phyloP scores from a whole-genome alignment of 1,139 yeast genomes.

The Suhomyces kunorum region DNA sequence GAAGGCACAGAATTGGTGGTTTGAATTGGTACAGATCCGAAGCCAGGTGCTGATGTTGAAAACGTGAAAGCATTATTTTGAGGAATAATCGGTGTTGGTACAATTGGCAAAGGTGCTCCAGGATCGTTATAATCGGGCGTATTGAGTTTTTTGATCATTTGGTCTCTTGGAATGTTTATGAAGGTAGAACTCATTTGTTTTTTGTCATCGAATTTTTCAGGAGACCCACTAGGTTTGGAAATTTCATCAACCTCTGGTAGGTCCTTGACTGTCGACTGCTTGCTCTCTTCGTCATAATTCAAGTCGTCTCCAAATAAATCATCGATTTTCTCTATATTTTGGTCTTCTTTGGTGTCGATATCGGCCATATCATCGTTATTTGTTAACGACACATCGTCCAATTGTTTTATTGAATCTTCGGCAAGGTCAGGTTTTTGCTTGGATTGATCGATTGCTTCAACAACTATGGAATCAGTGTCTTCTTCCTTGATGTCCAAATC shows the following conservation, averaged over 20 bases:
- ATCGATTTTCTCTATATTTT: constrained; percentile 9
- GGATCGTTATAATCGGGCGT: constrained; percentile 71
- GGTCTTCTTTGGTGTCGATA: neutral
- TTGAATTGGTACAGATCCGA: constrained; percentile 1
- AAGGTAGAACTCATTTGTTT: constrained; percentile 19
- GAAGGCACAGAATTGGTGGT: neutral
- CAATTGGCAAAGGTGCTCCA: constrained; percentile 73
- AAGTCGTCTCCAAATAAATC: constrained; percentile 13
- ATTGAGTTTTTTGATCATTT: constrained; percentile 30
- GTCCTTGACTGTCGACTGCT: neutral
- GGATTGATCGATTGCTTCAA: neutral
- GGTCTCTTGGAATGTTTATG: constrained; percentile 59
- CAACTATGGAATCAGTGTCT: constrained; percentile 1
- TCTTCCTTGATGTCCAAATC: constrained; percentile 17
- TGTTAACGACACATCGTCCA: neutral
- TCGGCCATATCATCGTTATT: constrained; percentile 1
- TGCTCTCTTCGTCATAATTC: neutral
- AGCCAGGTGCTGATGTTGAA: constrained; percentile 15
- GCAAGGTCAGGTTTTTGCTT: constrained; percentile 3
- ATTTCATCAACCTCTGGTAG: neutral
- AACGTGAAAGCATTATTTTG: constrained; percentile 12
- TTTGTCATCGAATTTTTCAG: neutral
- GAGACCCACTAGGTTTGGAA: neutral
- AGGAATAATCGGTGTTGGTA: constrained; percentile 58
- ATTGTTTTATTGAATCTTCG: neutral